These are phyloP conservation scores for Sporothrix mexicana DNA, from an alignment of 2,329 filamentous ascomycete genomes.

Conservation along the genomic window DNA sequence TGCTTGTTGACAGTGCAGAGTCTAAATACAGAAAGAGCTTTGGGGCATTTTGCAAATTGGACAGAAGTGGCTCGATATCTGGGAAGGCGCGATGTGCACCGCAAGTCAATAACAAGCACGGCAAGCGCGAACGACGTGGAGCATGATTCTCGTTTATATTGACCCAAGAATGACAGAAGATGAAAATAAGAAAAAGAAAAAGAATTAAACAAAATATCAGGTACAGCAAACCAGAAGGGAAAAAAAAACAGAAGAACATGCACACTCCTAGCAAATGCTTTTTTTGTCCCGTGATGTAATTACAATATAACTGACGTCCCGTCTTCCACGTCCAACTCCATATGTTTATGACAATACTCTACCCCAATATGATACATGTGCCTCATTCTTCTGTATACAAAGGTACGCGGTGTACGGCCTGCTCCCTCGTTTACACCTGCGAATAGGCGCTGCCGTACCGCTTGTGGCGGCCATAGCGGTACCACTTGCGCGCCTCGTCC, in stretches of 20 bases:
- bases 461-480: slow-evolving; percentile 61
- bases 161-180: not conserved
- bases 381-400: too few relatives aligned
- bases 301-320: slow-evolving; percentile 11
- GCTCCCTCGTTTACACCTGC: slow-evolving; percentile 4
- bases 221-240: not conserved
- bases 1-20: too few relatives aligned
- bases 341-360: not conserved
- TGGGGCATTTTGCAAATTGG: too few relatives aligned
- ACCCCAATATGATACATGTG: not conserved
- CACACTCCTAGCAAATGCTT: slow-evolving; percentile 28
- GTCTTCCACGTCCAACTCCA: not conserved
- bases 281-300: slow-evolving; percentile 16
- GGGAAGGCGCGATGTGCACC: not conserved
- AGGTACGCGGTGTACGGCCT: too few relatives aligned
- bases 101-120: not conserved
- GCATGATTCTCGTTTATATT: slow-evolving; percentile 1
- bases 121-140: not conserved
- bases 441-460: slow-evolving; percentile 63
- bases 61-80: too few relatives aligned
- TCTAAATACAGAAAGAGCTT: too few relatives aligned
- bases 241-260: not conserved
- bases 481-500: slow-evolving; percentile 88
- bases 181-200: not conserved
- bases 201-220: not conserved